Percentiles rank a stretch among this genome's conserved stretches.
These are phyloP conservation scores for Ceratobasidium sp. DNA, from an alignment of 1,284 basidiomycete genomes.

Conservation along the genomic window DNA sequence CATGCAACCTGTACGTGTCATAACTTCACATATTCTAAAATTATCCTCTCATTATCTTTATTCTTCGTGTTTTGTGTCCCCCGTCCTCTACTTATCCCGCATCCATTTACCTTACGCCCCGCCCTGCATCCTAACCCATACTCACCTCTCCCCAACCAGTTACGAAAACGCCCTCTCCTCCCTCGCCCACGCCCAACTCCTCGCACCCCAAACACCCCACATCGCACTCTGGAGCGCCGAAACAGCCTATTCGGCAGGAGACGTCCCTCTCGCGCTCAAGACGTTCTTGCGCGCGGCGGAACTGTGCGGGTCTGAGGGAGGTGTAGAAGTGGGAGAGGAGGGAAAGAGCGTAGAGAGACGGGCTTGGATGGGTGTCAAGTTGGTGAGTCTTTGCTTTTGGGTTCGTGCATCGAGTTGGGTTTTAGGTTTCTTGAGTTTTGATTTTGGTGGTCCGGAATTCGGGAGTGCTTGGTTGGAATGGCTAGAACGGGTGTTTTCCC, in stretches of 20 bases:
- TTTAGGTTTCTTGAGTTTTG: background rate
- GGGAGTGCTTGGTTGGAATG: background rate
- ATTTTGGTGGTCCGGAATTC: background rate
- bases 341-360: constrained; percentile 54
- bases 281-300: constrained; percentile 86
- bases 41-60: background rate
- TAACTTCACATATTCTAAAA: background rate
- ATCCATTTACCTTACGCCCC: constrained; percentile 49
- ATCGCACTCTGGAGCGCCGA: constrained; percentile 87
- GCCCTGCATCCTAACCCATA: background rate
- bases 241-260: constrained; percentile 82
- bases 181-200: constrained; percentile 83
- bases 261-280: constrained; percentile 81
- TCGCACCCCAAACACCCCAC: constrained; percentile 89
- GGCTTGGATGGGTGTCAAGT: constrained; percentile 89
- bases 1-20: constrained; percentile 76
- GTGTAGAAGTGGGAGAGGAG: constrained; percentile 37
- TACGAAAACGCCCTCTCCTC: constrained; percentile 78
- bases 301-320: constrained; percentile 61
- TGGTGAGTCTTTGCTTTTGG: constrained; percentile 66
- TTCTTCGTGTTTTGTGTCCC: background rate
- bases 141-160: constrained; percentile 56
- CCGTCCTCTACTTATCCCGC: background rate
- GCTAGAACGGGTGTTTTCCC: too few species aligned
- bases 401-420: background rate